A percentile compares a stretch with the other conserved stretches of the same genome.
Evolutionary conservation across 371 early-diverging fungal species (phyloP).

Genomic region (Apophysomyces trapeziformis): DNA sequence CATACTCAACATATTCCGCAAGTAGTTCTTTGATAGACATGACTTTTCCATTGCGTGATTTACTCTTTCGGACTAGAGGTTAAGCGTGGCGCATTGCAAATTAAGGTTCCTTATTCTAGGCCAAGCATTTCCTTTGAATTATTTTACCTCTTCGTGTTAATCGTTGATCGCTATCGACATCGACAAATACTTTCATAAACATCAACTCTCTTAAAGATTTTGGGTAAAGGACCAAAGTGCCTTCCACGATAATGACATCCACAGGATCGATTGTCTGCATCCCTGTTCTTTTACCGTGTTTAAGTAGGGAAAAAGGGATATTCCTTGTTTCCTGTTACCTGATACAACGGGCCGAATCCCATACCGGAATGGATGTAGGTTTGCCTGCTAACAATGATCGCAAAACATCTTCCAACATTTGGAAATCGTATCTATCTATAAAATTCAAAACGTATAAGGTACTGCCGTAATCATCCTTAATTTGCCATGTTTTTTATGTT

Average conservation of each 20-base stretch:
- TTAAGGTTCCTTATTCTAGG: not conserved
- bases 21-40: constrained; percentile 60
- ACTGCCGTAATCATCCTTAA: not conserved
- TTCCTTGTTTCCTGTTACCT: constrained; percentile 34
- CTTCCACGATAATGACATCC: constrained; percentile 66
- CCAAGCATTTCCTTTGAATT: not conserved
- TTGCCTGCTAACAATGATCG: constrained; percentile 47
- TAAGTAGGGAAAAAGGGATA: not conserved
- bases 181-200: constrained; percentile 67
- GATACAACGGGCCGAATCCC: constrained; percentile 49
- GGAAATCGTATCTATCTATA: constrained; percentile 65
- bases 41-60: constrained; percentile 32
- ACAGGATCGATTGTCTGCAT: constrained; percentile 43
- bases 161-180: constrained; percentile 71
- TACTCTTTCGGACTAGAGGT: constrained; percentile 28
- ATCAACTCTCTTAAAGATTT: constrained; percentile 55
- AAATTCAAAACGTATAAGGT: not conserved
- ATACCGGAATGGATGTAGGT: constrained; percentile 53
- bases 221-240: constrained; percentile 65
- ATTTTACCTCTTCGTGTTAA: constrained; percentile 52
- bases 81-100: no score
- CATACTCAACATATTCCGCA: constrained; percentile 72
- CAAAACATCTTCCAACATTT: constrained; percentile 50
- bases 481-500: not conserved
- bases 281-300: constrained; percentile 26